Evolutionary conservation across 2,329 filamentous ascomycete genomes (phyloP), one percentile per base, ranked within the genome.

Genomic region (Fusarium falciforme): DNA sequence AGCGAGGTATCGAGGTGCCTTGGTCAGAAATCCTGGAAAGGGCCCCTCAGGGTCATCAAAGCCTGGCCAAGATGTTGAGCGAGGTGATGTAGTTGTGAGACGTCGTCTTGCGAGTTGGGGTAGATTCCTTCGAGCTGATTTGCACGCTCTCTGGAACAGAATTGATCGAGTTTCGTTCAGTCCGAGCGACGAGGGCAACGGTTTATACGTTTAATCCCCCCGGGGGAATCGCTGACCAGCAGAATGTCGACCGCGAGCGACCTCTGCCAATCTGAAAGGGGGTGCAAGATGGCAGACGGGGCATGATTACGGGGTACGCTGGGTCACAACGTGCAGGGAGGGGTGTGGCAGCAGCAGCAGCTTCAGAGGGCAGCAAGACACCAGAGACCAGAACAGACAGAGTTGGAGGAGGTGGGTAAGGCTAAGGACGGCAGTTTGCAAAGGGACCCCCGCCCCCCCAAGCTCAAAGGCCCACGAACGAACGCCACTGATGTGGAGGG

Each of bases 341-440:
- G 76, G 71, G 76, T 68, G 76, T 66, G 62, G 52, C 66, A 64
- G 49, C 57, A 65, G 57, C 57, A 65, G 57, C 57, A 65, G 63
- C 57, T 71, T 52, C 47, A 52, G 40, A 44, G 12, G 11, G 64
- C 63, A 67, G 55, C 54, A 29, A 44, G 60, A 64, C 49, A 63
- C 54, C 64, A 70, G 31, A 64, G 59, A 31, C 17, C 44, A 52
- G 71, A 42, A 61, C 66, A 71, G 20, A 71, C 49, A 64, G 61
- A 69, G 68, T 66, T 69, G 71, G 63, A 72, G 67, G 78, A 72
- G 67, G 78, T 78, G 74, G 77, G 72, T 77, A 79, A 77, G 78
- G 78, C 78, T 78, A 77, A 71, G 78, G 75, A 77, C 78, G 78
- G 78, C 78, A 79, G 76, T 80, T 79, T 76, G 73, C 73, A 78